phyloP scores from a whole-genome alignment of 169 alveolate genomes.

The Eimeria maxima region DNA sequence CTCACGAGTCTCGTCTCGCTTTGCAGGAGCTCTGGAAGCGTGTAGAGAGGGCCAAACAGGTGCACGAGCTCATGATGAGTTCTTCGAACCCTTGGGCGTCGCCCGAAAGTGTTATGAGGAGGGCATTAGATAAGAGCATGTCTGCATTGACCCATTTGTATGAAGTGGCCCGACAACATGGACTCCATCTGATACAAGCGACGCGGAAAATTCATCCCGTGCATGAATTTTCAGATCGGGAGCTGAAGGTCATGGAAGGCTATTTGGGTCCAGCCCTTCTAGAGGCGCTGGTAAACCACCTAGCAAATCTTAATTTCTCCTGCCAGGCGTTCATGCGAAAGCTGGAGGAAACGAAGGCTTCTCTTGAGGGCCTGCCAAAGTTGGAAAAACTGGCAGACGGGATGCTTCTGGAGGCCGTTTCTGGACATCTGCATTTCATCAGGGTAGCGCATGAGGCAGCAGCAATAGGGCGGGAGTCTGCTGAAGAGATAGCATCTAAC shows the following conservation, averaged over 20 bases:
- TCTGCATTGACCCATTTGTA: constrained; percentile 4
- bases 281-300: constrained; percentile 26
- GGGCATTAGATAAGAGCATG: neutral
- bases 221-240: neutral
- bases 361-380: neutral
- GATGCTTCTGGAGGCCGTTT: neutral
- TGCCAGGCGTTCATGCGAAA: constrained; percentile 3
- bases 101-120: neutral
- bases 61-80: neutral
- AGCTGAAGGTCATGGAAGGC: neutral
- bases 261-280: constrained; percentile 2
- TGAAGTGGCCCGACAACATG: neutral
- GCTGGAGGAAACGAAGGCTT: neutral
- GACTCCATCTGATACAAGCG: neutral
- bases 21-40: neutral
- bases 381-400: neutral
- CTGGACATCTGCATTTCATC: neutral
- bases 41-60: neutral
- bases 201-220: neutral
- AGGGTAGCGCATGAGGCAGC: neutral
- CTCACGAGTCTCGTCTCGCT: neutral
- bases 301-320: neutral
- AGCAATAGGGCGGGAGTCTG: neutral
- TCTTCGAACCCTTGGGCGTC: neutral
- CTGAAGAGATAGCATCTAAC: neutral